phyloP scores from a whole-genome alignment of 306 rosid genomes.

The Cotoneaster glaucophyllus region DNA sequence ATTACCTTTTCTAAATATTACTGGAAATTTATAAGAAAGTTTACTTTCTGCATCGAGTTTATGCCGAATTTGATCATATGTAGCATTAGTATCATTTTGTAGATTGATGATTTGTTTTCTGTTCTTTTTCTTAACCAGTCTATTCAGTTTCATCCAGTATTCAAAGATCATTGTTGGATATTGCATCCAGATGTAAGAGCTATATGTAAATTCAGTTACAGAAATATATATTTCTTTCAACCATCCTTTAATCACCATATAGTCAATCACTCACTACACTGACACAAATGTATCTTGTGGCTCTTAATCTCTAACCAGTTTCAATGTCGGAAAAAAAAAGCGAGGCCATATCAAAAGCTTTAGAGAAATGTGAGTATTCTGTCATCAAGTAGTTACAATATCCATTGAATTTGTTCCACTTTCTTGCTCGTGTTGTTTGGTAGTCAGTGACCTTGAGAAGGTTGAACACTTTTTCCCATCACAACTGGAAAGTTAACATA shows the following conservation, averaged over 20 bases:
- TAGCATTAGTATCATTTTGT: not conserved
- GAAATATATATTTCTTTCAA: not conserved
- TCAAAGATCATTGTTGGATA: constrained; percentile 48
- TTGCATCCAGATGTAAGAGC: constrained; percentile 41
- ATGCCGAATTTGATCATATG: not conserved
- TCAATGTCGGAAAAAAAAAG: constrained; percentile 22
- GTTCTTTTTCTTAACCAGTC: constrained; percentile 28
- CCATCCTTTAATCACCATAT: not conserved
- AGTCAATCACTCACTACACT: not conserved
- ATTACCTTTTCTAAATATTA: not conserved
- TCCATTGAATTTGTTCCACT: not conserved
- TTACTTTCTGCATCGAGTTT: not conserved
- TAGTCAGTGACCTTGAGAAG: not conserved
- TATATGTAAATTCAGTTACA: not conserved
- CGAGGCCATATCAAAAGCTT: constrained; percentile 26
- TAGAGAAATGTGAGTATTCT: constrained; percentile 46
- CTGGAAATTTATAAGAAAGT: not conserved
- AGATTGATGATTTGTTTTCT: constrained; percentile 4
- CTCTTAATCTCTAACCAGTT: constrained; percentile 34
- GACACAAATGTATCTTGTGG: constrained; percentile 14
- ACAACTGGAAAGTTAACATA: not conserved
- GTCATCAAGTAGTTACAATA: not conserved
- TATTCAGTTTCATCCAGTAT: constrained; percentile 69
- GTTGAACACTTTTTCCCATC: not conserved
- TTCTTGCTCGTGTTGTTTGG: not conserved